Conservation (phyloP, 2,329 filamentous ascomycete species). For the Endoconidiophora laricicola region DNA sequence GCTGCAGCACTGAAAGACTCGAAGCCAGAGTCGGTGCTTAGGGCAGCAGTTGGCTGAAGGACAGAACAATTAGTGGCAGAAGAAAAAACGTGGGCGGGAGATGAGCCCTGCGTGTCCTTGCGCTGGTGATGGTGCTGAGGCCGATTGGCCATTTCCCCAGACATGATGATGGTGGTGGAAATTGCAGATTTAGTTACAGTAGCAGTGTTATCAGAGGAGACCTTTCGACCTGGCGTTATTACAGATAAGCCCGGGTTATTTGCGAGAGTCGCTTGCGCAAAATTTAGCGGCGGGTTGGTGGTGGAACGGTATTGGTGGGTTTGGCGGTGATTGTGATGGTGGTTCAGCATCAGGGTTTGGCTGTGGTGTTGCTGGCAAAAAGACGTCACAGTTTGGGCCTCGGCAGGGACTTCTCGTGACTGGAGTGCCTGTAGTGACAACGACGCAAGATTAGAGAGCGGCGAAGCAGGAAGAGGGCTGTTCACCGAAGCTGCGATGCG, state of each 20-base stretch:
- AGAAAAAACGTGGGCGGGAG: conserved; percentile 10
- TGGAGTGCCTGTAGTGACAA: not conserved
- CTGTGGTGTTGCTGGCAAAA: not conserved
- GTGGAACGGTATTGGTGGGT: not conserved
- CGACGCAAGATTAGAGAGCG: not conserved
- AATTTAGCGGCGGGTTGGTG: not conserved
- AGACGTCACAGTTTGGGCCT: not conserved
- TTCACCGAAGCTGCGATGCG: not conserved
- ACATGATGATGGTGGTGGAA: not conserved
- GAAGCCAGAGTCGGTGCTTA: not conserved
- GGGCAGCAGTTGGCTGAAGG: not conserved
- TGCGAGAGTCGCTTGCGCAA: not conserved
- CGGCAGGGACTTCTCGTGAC: not conserved
- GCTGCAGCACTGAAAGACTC: conserved; percentile 14
- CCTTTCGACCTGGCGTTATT: not conserved
- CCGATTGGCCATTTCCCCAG: too few relatives aligned
- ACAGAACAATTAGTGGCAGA: not conserved
- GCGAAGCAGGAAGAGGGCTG: not conserved
- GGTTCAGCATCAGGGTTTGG: not conserved
- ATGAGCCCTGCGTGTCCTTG: not conserved
- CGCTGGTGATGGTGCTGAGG: conserved; percentile 1
- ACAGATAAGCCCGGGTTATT: not conserved
- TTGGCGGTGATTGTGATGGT: not conserved
- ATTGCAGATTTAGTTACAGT: not conserved
- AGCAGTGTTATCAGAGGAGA: not conserved